Percentiles rank a stretch among this genome's conserved stretches.
These are phyloP conservation scores for Cyphellophora europaea DNA, from an alignment of 2,329 filamentous ascomycete species.

Conservation along the genomic window DNA sequence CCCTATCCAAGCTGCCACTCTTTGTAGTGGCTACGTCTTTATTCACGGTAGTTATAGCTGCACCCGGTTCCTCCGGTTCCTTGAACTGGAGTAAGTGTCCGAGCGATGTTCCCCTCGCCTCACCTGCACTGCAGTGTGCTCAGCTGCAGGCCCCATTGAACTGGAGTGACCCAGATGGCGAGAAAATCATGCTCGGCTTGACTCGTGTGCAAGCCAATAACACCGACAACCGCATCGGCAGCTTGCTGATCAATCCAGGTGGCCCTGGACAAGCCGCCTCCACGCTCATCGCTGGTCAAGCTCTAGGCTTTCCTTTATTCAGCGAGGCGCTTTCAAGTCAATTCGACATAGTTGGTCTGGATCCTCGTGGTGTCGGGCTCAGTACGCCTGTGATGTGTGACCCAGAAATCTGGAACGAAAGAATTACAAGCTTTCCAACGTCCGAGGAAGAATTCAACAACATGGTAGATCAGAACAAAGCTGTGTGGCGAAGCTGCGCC, in stretches of 20 bases:
- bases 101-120: not conserved
- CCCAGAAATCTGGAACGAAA: slow-evolving; percentile 24
- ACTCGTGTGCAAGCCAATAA: slow-evolving; percentile 14
- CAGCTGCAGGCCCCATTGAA: not conserved
- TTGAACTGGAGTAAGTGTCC: not conserved
- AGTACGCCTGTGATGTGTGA: slow-evolving; percentile 32
- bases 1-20: too few species aligned
- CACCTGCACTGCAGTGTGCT: not conserved
- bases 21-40: too few species aligned
- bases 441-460: not conserved
- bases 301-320: not conserved
- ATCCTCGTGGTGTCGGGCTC: slow-evolving; percentile 33
- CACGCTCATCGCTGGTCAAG: not conserved
- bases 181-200: slow-evolving; percentile 21
- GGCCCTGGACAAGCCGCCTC: slow-evolving; percentile 1
- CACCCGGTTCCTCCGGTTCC: too few species aligned
- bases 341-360: slow-evolving; percentile 35
- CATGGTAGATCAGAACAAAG: not conserved
- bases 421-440: not conserved
- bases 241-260: slow-evolving; percentile 32
- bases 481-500: not conserved
- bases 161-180: not conserved
- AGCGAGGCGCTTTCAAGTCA: slow-evolving; percentile 7
- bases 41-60: too few species aligned
- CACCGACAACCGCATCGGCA: slow-evolving; percentile 21